Evolutionary conservation across 129 eudicot genomes (phyloP).

Genomic region (Pulicaria dysenterica): DNA sequence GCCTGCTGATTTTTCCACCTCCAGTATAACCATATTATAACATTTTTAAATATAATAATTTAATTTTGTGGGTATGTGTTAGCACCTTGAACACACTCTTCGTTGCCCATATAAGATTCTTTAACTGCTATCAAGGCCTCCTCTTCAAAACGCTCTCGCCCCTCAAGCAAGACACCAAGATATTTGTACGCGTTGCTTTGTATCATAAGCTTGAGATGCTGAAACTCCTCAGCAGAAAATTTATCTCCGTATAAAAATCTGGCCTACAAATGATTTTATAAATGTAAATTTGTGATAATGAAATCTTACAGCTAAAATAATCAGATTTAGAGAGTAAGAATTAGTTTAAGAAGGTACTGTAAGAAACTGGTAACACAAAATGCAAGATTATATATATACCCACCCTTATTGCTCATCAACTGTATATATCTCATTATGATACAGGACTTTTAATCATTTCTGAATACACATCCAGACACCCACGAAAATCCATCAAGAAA

Average conservation of each 20-base stretch:
- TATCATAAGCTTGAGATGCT: slow-evolving; percentile 51
- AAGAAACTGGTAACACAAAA: background rate
- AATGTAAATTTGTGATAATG: no score
- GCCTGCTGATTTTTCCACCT: no score
- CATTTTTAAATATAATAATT: background rate
- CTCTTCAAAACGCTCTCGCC: slow-evolving; percentile 64
- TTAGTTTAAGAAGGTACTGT: background rate
- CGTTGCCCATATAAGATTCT: slow-evolving; percentile 6
- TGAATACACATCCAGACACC: background rate
- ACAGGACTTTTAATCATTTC: background rate
- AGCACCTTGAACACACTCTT: slow-evolving; percentile 32
- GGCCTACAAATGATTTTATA: slow-evolving; percentile 34
- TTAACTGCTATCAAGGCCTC: slow-evolving; percentile 33
- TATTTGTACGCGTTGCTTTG: slow-evolving; percentile 58
- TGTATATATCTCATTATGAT: no score
- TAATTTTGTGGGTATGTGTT: background rate
- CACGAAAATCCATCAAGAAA: no score
- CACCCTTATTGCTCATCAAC: background rate
- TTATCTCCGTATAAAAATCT: slow-evolving; percentile 43
- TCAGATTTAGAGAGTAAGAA: background rate
- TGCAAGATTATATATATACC: background rate
- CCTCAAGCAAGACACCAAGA: slow-evolving; percentile 55
- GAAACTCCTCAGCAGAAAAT: slow-evolving; percentile 49
- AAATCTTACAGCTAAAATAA: background rate
- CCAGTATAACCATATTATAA: background rate